Evolutionary conservation across 305 asterid genomes (phyloP), one percentile per base, ranked within the genome.

Genomic region (Withania somnifera): DNA sequence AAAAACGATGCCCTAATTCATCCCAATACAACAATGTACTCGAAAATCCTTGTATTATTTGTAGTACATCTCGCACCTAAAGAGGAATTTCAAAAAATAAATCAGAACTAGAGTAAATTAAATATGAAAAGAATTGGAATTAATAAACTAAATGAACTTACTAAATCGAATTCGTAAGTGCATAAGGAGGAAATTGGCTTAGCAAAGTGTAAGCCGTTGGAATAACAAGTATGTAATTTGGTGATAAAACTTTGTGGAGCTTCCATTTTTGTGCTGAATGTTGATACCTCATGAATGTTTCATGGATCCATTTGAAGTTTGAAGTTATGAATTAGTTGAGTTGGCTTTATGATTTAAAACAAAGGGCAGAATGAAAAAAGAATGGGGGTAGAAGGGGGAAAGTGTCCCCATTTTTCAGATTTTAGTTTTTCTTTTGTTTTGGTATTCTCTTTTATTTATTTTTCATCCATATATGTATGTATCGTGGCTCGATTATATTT

Each of bases 1-100:
- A 87, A 86, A 91, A 96, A 45, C 85, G 26, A 54, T 86, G 88
- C 47, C 82, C 87, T 8, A 53, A 77, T 24, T 80, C 85, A 52
- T 96, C 93, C 99, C 99, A 96, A 83, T 83, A 83, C 82, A 93
- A 91, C 58, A 92, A 68, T 26, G 88, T 85, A 86, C 95, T 90
- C 36, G 98, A 88, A 28, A 91, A 88, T 67, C 99, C 99, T 86
- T 96, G 99, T 69, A 92, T 81, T 88, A 92, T 92, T 86, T 93
- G 98, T 93, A 96, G 86, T 86, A 92, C 92, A 79, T 97, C 97
- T 81, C 90, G 91, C 67, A 94, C 98, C 99, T 96, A 75, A 80
- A 58, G 61, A 82, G 68, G 77, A 83, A n/a, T n/a, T n/a, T n/a
- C n/a, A n/a, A 84, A 58, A 34, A 36, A 13, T n/a, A 63, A 66